Evolutionary conservation across 2,329 filamentous ascomycete genomes (phyloP).

Genomic region (Sclerotinia trifoliorum): DNA sequence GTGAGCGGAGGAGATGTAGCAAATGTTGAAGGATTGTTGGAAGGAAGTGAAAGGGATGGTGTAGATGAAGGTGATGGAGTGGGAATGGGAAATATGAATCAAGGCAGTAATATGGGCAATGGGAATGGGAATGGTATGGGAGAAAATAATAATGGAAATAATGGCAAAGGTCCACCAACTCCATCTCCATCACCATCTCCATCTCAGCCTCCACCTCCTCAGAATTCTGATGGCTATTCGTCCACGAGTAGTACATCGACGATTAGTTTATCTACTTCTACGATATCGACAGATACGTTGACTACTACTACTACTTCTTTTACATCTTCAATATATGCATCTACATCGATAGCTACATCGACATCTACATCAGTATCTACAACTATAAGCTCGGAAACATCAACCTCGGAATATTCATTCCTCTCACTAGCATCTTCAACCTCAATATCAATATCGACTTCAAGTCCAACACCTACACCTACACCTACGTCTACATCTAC

Average conservation of each 20-base stretch:
- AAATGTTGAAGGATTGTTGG: background rate
- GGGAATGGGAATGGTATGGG: background rate
- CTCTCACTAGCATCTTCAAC: background rate
- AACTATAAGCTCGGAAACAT: background rate
- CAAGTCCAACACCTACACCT: background rate
- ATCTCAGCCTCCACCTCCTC: background rate
- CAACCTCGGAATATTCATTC: background rate
- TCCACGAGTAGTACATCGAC: background rate
- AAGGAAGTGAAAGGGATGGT: background rate
- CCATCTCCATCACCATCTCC: too few relatives aligned
- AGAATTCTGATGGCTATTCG: background rate
- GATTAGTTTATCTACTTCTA: background rate
- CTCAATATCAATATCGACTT: background rate
- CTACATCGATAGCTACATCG: background rate
- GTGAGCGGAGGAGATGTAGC: background rate
- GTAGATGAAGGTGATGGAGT: background rate
- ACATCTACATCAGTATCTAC: background rate
- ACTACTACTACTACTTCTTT: background rate
- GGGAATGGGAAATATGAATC: background rate
- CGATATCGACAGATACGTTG: background rate
- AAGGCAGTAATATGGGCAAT: background rate
- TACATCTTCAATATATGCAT: background rate
- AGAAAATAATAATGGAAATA: background rate
- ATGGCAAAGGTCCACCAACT: background rate
- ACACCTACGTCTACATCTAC: background rate